Conservation (phyloP, 805 yeast genomes). For the Sugiyamaella qingdaonensis region DNA sequence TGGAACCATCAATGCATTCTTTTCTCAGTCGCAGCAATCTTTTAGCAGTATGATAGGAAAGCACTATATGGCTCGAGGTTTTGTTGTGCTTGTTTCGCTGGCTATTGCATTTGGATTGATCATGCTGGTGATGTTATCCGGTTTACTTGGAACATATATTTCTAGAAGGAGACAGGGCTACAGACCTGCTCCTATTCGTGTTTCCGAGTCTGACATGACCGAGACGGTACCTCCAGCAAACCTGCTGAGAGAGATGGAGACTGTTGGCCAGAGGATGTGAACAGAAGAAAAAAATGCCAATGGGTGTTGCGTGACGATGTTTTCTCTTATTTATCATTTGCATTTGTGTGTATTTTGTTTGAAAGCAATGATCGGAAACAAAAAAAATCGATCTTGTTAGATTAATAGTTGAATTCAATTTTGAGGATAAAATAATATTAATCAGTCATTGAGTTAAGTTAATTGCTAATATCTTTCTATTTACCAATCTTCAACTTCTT, state of each 20-base stretch:
- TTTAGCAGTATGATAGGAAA: constrained; percentile 19
- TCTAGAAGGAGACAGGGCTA: constrained; percentile 40
- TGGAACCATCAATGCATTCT: constrained; percentile 30
- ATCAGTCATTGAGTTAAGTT: not conserved
- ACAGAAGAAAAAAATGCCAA: no score
- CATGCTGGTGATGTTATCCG: constrained; percentile 39
- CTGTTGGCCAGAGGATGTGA: constrained; percentile 21
- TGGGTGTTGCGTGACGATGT: not conserved
- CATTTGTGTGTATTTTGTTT: not conserved
- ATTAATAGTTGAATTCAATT: not conserved
- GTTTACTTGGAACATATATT: constrained; percentile 39
- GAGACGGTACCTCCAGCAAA: constrained; percentile 59
- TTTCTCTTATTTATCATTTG: not conserved
- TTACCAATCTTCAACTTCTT: constrained; percentile 10
- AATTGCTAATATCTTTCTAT: not conserved
- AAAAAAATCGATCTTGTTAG: not conserved
- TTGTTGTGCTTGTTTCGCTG: constrained; percentile 62
- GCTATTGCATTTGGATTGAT: constrained; percentile 61
- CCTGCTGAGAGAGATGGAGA: constrained; percentile 43
- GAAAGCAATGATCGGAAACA: no score
- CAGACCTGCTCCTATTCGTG: constrained; percentile 48
- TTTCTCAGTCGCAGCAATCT: constrained; percentile 27
- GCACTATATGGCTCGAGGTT: constrained; percentile 47
- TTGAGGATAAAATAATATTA: constrained; percentile 2
- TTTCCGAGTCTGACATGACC: constrained; percentile 58